phyloP scores from a whole-genome alignment of 129 eudicot species.

The Arctium lappa region DNA sequence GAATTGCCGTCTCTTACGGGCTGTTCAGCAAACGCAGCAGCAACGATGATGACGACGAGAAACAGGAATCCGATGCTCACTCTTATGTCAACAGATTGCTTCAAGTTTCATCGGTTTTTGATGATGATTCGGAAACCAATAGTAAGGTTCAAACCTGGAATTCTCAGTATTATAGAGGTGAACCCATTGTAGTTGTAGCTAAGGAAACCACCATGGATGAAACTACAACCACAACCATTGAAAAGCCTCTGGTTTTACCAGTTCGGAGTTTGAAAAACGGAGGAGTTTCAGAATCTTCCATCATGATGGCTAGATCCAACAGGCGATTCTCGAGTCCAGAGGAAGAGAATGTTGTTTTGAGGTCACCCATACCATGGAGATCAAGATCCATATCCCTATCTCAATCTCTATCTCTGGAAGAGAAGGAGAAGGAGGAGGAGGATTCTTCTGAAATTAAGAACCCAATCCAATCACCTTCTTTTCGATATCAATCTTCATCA shows the following conservation, averaged over 20 bases:
- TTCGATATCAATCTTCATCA: conserved; percentile 42
- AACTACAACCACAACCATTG: conserved; percentile 5
- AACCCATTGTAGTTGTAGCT: conserved; percentile 69
- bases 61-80: conserved; percentile 34
- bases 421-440: conserved; percentile 26
- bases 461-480: conserved; percentile 28
- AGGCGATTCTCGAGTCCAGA: too few species aligned
- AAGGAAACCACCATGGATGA: conserved; percentile 18
- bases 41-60: conserved; percentile 43
- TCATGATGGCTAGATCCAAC: conserved; percentile 20
- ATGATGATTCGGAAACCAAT: conserved; percentile 55
- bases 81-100: conserved; percentile 66
- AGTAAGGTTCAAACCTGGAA: conserved; percentile 69
- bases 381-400: conserved; percentile 43
- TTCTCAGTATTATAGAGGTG: conserved; percentile 67
- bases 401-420: too few species aligned
- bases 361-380: conserved; percentile 95
- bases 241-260: conserved; percentile 71
- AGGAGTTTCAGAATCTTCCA: conserved; percentile 21
- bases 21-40: conserved; percentile 66
- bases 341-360: conserved; percentile 60
- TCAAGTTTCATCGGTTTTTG: conserved; percentile 87
- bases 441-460: conserved; percentile 26
- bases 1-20: conserved; percentile 95
- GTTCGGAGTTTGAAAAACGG: conserved; percentile 64